Conservation (phyloP, 2,329 filamentous ascomycete species). For the Hymenoscyphus fraxineus region DNA sequence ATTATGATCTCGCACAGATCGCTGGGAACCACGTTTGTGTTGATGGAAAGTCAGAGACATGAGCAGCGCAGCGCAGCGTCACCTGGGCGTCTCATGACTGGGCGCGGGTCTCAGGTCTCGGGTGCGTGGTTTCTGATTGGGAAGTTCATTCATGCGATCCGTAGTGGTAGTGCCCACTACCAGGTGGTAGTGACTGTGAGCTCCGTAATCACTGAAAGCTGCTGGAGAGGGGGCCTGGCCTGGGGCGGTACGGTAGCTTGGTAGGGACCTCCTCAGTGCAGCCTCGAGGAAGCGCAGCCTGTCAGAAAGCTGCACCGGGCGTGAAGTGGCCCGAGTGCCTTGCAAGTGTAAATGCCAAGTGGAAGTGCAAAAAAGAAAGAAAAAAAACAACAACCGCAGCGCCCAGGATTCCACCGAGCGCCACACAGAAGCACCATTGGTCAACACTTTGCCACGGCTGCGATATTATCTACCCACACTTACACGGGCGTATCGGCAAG, state of each 20-base stretch:
- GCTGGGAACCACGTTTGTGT: conserved; percentile 14
- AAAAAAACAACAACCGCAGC: background rate
- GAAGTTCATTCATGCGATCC: conserved; percentile 9
- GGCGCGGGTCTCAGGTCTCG: conserved; percentile 17
- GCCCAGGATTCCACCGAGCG: background rate
- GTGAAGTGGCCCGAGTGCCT: background rate
- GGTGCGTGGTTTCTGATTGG: conserved; percentile 5
- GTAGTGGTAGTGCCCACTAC: too few relatives aligned
- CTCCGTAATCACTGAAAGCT: background rate
- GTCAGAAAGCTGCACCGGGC: conserved; percentile 1
- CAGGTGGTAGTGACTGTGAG: too few relatives aligned
- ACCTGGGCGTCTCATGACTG: conserved; percentile 24
- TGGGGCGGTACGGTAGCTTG: background rate
- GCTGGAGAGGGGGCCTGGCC: too few relatives aligned
- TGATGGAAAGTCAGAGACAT: conserved; percentile 16
- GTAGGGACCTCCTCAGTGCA: too few relatives aligned
- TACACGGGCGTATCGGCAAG: background rate
- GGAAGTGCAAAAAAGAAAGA: background rate
- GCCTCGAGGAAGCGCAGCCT: background rate
- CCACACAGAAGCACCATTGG: conserved; percentile 4
- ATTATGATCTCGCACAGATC: conserved; percentile 24
- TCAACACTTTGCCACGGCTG: conserved; percentile 1
- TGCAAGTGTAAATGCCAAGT: background rate
- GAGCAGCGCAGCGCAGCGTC: conserved; percentile 20
- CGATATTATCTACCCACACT: background rate